Conservation (phyloP, 2,329 filamentous ascomycete species). For the Rhytidhysteron rufulum region DNA sequence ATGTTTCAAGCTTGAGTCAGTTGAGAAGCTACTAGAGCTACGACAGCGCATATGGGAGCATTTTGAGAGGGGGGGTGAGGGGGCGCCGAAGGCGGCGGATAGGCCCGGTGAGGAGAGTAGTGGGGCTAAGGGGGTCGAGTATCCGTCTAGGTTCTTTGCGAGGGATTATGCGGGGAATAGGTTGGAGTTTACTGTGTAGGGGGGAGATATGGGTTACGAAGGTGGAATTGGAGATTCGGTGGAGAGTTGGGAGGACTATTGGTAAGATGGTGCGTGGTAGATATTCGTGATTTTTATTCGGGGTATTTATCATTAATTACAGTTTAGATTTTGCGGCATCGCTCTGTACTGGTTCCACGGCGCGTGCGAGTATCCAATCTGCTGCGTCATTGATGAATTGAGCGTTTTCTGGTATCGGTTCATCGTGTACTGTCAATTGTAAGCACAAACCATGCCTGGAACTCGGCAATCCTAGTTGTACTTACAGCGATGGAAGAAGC, state of each 20-base stretch:
- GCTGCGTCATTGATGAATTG: conserved; percentile 32
- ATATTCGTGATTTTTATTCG: no score
- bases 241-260: no score
- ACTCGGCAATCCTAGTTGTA: conserved; percentile 7
- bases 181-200: conserved; percentile 37
- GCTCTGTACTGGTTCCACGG: conserved; percentile 23
- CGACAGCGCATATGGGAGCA: conserved; percentile 52
- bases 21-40: conserved; percentile 47
- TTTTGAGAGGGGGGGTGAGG: conserved; percentile 43
- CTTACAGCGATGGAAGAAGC: conserved; percentile 69
- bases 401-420: conserved; percentile 31
- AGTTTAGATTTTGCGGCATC: conserved; percentile 32
- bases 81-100: conserved; percentile 54
- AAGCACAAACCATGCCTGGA: no score
- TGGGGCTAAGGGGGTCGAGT: conserved; percentile 55
- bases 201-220: no score
- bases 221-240: no score
- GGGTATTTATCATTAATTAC: conserved; percentile 7
- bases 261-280: no score
- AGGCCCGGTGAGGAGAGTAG: conserved; percentile 46
- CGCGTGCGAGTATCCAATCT: conserved; percentile 32
- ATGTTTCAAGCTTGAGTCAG: conserved; percentile 53
- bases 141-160: conserved; percentile 60
- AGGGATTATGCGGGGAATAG: conserved; percentile 41
- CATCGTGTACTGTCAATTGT: conserved; percentile 31